These are phyloP conservation scores for Marsdenia floribunda DNA, from an alignment of 257 asterid genomes.

Conservation along the genomic window DNA sequence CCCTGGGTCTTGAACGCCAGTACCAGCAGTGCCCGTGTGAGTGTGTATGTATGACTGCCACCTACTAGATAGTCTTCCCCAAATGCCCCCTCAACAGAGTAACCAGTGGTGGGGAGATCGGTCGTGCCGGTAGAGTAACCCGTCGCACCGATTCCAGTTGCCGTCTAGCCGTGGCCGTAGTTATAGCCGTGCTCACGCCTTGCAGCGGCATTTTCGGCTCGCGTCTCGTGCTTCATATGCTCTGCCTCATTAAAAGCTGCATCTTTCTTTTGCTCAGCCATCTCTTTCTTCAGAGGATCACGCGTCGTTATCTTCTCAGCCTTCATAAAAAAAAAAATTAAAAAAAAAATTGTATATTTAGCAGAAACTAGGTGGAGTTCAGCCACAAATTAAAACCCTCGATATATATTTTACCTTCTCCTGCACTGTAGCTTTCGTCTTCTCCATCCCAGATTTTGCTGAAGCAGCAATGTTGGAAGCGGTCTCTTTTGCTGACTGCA, in stretches of 20 bases:
- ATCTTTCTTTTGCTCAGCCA: conserved; percentile 33
- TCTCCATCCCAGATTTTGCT: conserved; percentile 61
- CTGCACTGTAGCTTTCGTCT: conserved; percentile 44
- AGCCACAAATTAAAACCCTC: too few species aligned
- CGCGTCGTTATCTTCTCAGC: conserved; percentile 26
- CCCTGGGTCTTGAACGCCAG: conserved; percentile 9
- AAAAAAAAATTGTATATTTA: too few species aligned
- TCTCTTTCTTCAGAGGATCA: conserved; percentile 31
- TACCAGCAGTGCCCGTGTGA: not conserved
- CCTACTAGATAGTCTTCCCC: not conserved
- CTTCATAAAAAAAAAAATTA: conserved; percentile 17
- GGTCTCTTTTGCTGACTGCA: conserved; percentile 49
- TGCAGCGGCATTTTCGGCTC: conserved; percentile 21
- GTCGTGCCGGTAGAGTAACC: conserved; percentile 11
- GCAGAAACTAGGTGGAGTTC: not conserved
- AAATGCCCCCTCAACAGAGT: not conserved
- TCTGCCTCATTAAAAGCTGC: conserved; percentile 24
- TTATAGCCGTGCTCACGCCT: not conserved
- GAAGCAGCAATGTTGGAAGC: conserved; percentile 38
- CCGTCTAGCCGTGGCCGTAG: not conserved
- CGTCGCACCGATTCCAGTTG: conserved; percentile 1
- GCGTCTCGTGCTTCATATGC: conserved; percentile 12
- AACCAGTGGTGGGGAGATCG: not conserved
- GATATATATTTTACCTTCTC: conserved; percentile 28
- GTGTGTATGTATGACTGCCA: not conserved